These are phyloP conservation scores for Solanum phureja DNA, from an alignment of 257 asterid genomes.

Conservation along the genomic window DNA sequence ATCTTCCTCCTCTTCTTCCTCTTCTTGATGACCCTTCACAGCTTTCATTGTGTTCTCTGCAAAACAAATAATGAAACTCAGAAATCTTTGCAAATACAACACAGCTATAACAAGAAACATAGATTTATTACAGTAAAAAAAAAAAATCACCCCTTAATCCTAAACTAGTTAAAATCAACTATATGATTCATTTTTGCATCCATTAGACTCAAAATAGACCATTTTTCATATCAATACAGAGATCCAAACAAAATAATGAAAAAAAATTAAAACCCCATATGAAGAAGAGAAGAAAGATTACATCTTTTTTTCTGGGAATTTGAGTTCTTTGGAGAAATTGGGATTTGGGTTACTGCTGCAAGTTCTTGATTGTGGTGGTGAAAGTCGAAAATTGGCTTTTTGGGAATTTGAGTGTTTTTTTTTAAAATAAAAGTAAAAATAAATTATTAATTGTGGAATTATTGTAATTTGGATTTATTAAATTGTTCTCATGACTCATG, in stretches of 20 bases:
- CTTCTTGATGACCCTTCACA: constrained; percentile 62
- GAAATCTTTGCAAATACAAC: not conserved
- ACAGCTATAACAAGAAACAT: not conserved
- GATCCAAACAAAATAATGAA: constrained; percentile 9
- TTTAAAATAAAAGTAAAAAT: not conserved
- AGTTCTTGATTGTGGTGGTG: not conserved
- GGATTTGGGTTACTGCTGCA: not conserved
- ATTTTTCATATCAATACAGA: not conserved
- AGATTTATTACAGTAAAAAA: not conserved
- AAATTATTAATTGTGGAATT: not conserved
- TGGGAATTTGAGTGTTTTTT: not conserved
- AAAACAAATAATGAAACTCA: constrained; percentile 17
- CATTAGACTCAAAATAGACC: not conserved
- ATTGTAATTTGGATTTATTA: not conserved
- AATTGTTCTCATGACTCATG: constrained; percentile 8
- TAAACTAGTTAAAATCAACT: not conserved
- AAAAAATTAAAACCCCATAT: not conserved
- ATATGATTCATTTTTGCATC: not conserved
- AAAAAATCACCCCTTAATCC: not conserved
- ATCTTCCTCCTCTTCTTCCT: constrained; percentile 65
- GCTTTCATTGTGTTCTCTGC: constrained; percentile 40
- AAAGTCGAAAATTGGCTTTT: not conserved
- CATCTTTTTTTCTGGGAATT: not conserved
- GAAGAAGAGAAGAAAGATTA: constrained; percentile 1
- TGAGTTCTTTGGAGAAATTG: not conserved